Conservation (phyloP, 2,329 filamentous ascomycete species). For the Clonostachys chloroleuca region DNA sequence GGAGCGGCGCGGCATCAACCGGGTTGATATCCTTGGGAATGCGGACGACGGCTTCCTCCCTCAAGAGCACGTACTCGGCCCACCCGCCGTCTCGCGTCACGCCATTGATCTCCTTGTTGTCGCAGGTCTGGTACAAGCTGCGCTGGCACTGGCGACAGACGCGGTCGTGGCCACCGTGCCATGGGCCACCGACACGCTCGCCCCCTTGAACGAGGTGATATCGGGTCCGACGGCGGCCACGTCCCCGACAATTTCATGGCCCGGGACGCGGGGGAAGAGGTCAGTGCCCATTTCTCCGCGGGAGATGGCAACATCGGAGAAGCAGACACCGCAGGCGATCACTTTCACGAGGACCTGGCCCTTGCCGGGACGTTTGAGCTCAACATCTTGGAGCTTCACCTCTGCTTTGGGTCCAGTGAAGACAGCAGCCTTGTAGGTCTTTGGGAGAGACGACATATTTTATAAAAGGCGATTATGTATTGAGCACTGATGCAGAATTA, state of each 20-base stretch:
- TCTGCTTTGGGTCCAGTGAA: constrained; percentile 47
- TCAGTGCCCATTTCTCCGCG: constrained; percentile 44
- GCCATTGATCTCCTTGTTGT: constrained; percentile 59
- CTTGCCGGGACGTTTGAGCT: constrained; percentile 48
- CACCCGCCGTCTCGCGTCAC: constrained; percentile 63
- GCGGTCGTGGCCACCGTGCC: constrained; percentile 50
- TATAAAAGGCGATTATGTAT: no score
- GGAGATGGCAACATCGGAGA: constrained; percentile 49
- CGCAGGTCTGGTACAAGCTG: constrained; percentile 65
- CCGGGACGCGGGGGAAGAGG: constrained; percentile 57
- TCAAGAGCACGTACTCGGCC: constrained; percentile 57
- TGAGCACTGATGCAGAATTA: no score
- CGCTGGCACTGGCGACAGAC: constrained; percentile 59
- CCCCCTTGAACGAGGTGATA: constrained; percentile 56
- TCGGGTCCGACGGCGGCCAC: constrained; percentile 55
- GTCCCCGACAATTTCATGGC: constrained; percentile 69
- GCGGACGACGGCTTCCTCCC: constrained; percentile 54
- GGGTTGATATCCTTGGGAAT: constrained; percentile 49
- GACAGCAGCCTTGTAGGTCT: constrained; percentile 63
- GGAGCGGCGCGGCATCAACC: constrained; percentile 50
- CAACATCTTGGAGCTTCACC: constrained; percentile 54
- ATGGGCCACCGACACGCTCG: constrained; percentile 56
- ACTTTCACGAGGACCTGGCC: constrained; percentile 67
- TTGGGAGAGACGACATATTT: constrained; percentile 42
- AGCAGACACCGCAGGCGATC: constrained; percentile 68